Percentiles rank a stretch among this genome's conserved stretches.
phyloP scores from a whole-genome alignment of 73 alveolate genomes.

The Stentor coeruleus region DNA sequence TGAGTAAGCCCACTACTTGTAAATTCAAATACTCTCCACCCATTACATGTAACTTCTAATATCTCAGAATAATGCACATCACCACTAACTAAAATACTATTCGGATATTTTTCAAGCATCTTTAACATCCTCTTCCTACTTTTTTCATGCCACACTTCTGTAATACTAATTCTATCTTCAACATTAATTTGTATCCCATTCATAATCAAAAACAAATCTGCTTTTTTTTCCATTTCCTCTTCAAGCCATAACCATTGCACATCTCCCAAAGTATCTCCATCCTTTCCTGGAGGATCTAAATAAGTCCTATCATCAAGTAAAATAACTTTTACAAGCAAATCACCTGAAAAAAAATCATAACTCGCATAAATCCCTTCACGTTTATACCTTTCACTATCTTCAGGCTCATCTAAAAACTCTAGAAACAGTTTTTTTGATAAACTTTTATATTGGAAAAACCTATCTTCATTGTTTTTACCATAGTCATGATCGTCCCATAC shows the following conservation, averaged over 20 bases:
- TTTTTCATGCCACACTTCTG: slow-evolving; percentile 43
- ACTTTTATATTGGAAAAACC: slow-evolving; percentile 30
- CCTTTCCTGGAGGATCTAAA: slow-evolving; percentile 36
- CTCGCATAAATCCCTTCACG: slow-evolving; percentile 52
- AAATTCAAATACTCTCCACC: slow-evolving; percentile 13
- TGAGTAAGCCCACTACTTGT: slow-evolving; percentile 47
- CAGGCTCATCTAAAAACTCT: slow-evolving; percentile 54
- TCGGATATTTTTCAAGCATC: slow-evolving; percentile 36
- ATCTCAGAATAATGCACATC: slow-evolving; percentile 68
- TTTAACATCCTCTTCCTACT: slow-evolving; percentile 39
- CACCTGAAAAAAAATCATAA: slow-evolving; percentile 29
- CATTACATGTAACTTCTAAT: neutral
- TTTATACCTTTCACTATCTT: slow-evolving; percentile 32
- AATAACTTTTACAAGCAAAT: slow-evolving; percentile 35
- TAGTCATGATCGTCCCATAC: slow-evolving; percentile 77
- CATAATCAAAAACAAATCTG: slow-evolving; percentile 33
- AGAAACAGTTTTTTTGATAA: slow-evolving; percentile 38
- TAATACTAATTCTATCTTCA: slow-evolving; percentile 43
- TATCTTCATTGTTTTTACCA: slow-evolving; percentile 48
- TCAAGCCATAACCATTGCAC: slow-evolving; percentile 53
- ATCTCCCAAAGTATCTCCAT: slow-evolving; percentile 51
- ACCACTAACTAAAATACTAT: slow-evolving; percentile 47
- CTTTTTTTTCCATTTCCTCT: slow-evolving; percentile 30
- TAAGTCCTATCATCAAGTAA: slow-evolving; percentile 58
- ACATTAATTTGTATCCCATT: slow-evolving; percentile 52